Evolutionary conservation across 768 basidiomycete genomes (phyloP), one percentile per base, ranked within the genome.

Genomic region (Panellus pusillus): DNA sequence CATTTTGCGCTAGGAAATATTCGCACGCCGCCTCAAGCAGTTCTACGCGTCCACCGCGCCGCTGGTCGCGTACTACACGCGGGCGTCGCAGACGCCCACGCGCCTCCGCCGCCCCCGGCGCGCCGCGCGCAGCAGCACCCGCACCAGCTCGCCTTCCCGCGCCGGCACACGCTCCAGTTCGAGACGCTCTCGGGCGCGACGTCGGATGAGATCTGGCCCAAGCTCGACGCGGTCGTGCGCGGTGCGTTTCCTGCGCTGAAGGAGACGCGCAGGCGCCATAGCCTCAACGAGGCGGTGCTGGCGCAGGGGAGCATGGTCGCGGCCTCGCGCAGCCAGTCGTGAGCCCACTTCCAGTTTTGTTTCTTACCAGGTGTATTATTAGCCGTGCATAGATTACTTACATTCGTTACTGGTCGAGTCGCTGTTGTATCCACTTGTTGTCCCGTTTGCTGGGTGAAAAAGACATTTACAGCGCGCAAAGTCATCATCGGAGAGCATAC

Each of bases 191-290:
- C 78, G 17, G 92, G 93, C 3, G 71, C 76, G 50, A 90, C 91
- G 8, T 91, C 89, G 3, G 89, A 94, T 63, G 90, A 93, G 68
- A 94, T 95, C 58, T 95, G 92, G 92, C 91, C 90, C 2, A 74
- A 85, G 59, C 77, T 96, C 11, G 91, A 93, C 57, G 70, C 70
- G 40, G 72, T 81, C 18, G 73, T 93, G 19, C 72, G 74, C 46
- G 70, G 73, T 20, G 68, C 77, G 2, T 89, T 89, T 65, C 87
- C 90, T 3, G 63, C 66, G 4, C 65, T 91, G 54, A 78, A 74
- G 53, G 81, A 73, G 39, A 70, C 64, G 55, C 74, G 74, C 57
- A 75, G 77, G 54, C 74, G 75, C 52, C 78, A 76, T 54, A 79
- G 78, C 54, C 70, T 89, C 38, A 78, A 77, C 43, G 82, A 84